phyloP scores from a whole-genome alignment of 768 basidiomycete genomes.

The Rhodosporidiobolus sp. region DNA sequence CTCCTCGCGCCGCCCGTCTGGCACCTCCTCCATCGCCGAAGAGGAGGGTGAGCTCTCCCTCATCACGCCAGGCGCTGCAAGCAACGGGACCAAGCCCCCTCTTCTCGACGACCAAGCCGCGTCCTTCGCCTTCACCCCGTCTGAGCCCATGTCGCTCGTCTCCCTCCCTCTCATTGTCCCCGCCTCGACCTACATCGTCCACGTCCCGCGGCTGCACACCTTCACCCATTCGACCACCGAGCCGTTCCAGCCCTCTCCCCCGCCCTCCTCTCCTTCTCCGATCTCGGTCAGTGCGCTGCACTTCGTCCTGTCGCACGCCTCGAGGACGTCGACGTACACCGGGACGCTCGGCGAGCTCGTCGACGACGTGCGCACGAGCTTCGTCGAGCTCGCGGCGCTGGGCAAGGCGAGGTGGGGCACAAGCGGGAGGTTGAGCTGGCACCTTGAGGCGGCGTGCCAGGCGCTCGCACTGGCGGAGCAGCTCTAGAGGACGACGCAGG shows the following conservation, averaged over 20 bases:
- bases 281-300: slow-evolving; percentile 30
- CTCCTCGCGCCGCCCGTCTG: neutral
- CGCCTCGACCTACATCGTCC: slow-evolving; percentile 25
- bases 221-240: slow-evolving; percentile 10
- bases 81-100: neutral
- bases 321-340: slow-evolving; percentile 19
- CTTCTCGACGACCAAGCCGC: slow-evolving; percentile 26
- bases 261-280: neutral
- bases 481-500: too few relatives aligned
- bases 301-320: slow-evolving; percentile 25
- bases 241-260: neutral
- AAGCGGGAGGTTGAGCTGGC: slow-evolving; percentile 33
- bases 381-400: slow-evolving; percentile 23
- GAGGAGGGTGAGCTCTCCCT: slow-evolving; percentile 29
- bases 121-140: slow-evolving; percentile 32
- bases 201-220: slow-evolving; percentile 29
- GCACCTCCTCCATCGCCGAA: neutral
- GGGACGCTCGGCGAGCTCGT: slow-evolving; percentile 21
- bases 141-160: slow-evolving; percentile 28
- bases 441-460: slow-evolving; percentile 23
- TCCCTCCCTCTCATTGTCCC: slow-evolving; percentile 13
- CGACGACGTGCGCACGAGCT: slow-evolving; percentile 31
- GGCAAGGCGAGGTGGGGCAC: slow-evolving; percentile 21
- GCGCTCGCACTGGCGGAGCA: neutral
- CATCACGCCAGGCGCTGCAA: neutral